Conservation (phyloP, 2,329 filamentous ascomycete species). For the Sclerotinia spermophila region DNA sequence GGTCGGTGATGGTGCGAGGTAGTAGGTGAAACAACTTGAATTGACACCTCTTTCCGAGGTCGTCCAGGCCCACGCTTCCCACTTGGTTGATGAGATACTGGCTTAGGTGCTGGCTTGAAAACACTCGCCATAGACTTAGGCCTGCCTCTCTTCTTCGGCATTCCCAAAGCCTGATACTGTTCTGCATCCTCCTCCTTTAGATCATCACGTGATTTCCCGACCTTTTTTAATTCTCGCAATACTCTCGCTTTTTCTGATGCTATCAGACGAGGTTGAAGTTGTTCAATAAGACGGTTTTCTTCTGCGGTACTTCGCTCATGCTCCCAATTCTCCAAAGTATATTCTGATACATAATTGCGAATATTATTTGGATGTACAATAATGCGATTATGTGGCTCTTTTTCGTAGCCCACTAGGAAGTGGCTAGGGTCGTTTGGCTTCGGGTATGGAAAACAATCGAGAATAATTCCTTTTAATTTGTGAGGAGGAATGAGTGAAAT, state of each 20-base stretch:
- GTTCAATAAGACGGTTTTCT: conserved; percentile 18
- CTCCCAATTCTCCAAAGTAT: conserved; percentile 55
- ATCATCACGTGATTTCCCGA: conserved; percentile 11
- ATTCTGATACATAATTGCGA: conserved; percentile 56
- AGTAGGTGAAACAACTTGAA: neutral
- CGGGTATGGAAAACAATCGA: conserved; percentile 50
- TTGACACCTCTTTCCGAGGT: conserved; percentile 12
- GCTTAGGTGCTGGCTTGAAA: conserved; percentile 3
- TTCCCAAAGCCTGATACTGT: neutral
- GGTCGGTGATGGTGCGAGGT: neutral
- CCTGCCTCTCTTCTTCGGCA: conserved; percentile 19
- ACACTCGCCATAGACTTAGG: conserved; percentile 15
- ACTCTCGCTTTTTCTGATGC: conserved; percentile 19
- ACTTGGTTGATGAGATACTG: neutral
- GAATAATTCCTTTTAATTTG: conserved; percentile 53
- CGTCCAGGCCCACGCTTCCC: conserved; percentile 6
- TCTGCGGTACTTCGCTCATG: conserved; percentile 35
- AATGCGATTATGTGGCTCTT: conserved; percentile 46
- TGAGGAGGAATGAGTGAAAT: conserved; percentile 47
- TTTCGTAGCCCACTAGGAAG: conserved; percentile 30
- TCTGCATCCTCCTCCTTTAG: conserved; percentile 14
- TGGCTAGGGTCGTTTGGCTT: conserved; percentile 23
- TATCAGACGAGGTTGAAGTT: conserved; percentile 18
- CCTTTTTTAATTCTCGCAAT: conserved; percentile 17
- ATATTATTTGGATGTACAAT: conserved; percentile 48